A percentile compares a stretch with the other conserved stretches of the same genome.
Conservation (phyloP, 2,329 filamentous ascomycete genomes). For the Fusarium denticulatum region DNA sequence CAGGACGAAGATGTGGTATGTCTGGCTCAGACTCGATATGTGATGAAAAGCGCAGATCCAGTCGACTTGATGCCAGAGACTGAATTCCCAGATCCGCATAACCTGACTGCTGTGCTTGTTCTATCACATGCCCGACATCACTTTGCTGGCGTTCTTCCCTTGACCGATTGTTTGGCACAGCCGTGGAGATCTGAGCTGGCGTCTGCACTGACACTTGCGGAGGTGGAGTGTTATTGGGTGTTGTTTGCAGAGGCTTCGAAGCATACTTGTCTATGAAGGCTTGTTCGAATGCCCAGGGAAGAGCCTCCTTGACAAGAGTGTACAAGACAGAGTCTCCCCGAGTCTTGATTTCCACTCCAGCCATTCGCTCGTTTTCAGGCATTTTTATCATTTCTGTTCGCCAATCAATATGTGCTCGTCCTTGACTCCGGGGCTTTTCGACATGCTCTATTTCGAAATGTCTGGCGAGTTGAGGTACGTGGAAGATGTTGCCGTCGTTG, state of each 20-base stretch:
- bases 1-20: slow-evolving; percentile 41
- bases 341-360: slow-evolving; percentile 42
- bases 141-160: background rate
- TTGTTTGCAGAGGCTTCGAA: background rate
- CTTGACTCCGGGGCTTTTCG: slow-evolving; percentile 39
- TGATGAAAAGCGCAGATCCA: background rate
- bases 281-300: slow-evolving; percentile 49
- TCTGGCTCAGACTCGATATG: slow-evolving; percentile 7
- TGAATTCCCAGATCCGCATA: background rate
- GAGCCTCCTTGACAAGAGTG: slow-evolving; percentile 51
- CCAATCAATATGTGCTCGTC: slow-evolving; percentile 53
- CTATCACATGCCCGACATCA: background rate
- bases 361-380: slow-evolving; percentile 48
- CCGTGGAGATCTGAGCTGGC: background rate
- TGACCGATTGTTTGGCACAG: background rate
- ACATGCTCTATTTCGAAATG: slow-evolving; percentile 63
- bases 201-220: background rate
- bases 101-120: background rate
- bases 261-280: slow-evolving; percentile 9
- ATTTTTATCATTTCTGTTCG: slow-evolving; percentile 58
- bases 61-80: background rate
- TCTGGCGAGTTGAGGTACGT: slow-evolving; percentile 68
- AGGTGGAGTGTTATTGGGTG: background rate
- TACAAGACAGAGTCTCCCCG: slow-evolving; percentile 48
- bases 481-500: slow-evolving; percentile 55